These are phyloP conservation scores for Calonectria montana DNA, from an alignment of 2,329 filamentous ascomycete genomes.

Conservation along the genomic window DNA sequence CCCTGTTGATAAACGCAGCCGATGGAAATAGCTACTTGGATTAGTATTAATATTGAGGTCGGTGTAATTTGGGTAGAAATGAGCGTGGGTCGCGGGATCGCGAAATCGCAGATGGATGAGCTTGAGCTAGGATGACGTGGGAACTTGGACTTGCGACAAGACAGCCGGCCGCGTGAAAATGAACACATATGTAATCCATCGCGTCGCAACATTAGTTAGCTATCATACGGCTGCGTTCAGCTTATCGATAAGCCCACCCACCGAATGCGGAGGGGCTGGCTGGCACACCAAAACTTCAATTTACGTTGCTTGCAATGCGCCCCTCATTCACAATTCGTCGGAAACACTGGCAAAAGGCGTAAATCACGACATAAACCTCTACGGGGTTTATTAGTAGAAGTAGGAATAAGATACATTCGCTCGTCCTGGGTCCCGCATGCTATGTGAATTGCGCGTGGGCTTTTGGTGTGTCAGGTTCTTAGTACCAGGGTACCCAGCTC, in stretches of 20 bases:
- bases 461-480: no score
- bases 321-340: no score
- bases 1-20: not conserved
- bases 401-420: no score
- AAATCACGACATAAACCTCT: no score
- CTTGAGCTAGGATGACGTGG: slow-evolving; percentile 31
- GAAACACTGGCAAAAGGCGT: no score
- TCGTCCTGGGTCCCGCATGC: no score
- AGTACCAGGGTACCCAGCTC: slow-evolving; percentile 3
- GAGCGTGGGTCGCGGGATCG: slow-evolving; percentile 21
- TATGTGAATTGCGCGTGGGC: no score
- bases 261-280: no score
- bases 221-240: not conserved
- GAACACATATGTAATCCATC: slow-evolving; percentile 31
- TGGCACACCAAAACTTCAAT: no score
- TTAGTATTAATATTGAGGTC: not conserved
- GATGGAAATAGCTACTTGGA: not conserved
- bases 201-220: not conserved
- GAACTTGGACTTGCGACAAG: slow-evolving; percentile 18
- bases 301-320: no score
- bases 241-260: slow-evolving; percentile 1
- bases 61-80: slow-evolving; percentile 7
- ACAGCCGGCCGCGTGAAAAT: slow-evolving; percentile 32
- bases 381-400: no score
- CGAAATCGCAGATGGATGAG: slow-evolving; percentile 13